Evolutionary conservation across 768 basidiomycete species (phyloP), one percentile per base, ranked within the genome.

Genomic region (Leccinum olivaceopallidum): DNA sequence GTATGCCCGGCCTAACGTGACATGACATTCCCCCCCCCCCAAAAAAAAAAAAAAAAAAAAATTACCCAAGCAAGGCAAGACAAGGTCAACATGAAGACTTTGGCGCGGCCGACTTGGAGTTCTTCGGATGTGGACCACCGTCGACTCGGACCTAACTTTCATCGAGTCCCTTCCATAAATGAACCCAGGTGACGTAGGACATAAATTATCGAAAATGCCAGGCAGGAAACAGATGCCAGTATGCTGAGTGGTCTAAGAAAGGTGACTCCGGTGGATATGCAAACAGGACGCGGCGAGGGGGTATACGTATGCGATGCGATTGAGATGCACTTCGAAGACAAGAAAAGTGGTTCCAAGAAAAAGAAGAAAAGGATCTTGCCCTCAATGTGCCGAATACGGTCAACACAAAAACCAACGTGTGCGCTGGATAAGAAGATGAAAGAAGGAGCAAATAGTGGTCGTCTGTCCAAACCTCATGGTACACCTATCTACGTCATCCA

Each of bases 401-500:
- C 22, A 34, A 30, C 12, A 34, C n/a, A 16, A 32, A 58, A 13
- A 59, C 16, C 8, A 34, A 24, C 10, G n/a, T 30, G 56, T 5
- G 39, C 14, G 13, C 26, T 6, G 24, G 42, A 7, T 32, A n/a
- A 7, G 24, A 14, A 14, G 36, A 14, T 5, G 53, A 26, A 28
- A 18, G 2, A 16, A 37, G 34, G 14, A 10, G 16, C 1, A 47
- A 34, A 8, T 6, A 20, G 20, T 6, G 13, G 14, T 14, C 26
- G 14, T 26, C n/a, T 0, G 13, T 24, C 28, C 42, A 24, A 22
- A 6, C 39, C 39, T 7, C 47, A 28, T 9, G 30, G n/a, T 7
- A 4, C 49, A 9, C 34, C 61, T 32, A 26, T 60, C 22, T 10
- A 12, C 10, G n/a, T 69, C 59, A 70, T 13, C 60, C 69, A 60